Conservation (phyloP, 139 green algal species). For the Chlorella sorokiniana region DNA sequence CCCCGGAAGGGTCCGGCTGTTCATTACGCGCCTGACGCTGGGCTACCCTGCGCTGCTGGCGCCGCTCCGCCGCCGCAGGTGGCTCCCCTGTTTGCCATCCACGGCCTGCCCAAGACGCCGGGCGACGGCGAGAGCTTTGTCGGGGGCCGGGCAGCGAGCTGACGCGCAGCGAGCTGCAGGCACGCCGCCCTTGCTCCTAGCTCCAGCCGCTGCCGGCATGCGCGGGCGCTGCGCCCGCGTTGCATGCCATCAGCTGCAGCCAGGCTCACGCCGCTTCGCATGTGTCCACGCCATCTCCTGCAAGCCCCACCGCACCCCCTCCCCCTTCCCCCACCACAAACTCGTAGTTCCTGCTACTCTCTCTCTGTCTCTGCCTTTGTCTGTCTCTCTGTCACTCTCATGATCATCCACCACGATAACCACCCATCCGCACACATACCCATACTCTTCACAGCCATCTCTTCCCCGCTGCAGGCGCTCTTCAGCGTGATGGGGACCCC, state of each 20-base stretch:
- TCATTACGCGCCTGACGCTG: not conserved
- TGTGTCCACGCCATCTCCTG: too few species aligned
- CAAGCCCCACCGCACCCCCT: too few species aligned
- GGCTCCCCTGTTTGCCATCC: conserved; percentile 80
- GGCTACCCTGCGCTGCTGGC: not conserved
- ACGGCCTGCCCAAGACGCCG: conserved; percentile 68
- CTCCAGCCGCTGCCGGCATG: not conserved
- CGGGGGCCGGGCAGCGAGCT: conserved; percentile 37
- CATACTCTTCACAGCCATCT: not conserved
- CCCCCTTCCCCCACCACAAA: too few species aligned
- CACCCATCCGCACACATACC: not conserved
- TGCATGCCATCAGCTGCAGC: too few species aligned
- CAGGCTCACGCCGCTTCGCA: too few species aligned
- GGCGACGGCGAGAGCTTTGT: conserved; percentile 47
- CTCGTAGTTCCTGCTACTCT: too few species aligned
- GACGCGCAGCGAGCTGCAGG: conserved; percentile 72
- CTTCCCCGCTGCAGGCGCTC: conserved; percentile 51
- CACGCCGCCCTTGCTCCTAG: not conserved
- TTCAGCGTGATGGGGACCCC: conserved; percentile 92
- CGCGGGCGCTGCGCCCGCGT: not conserved
- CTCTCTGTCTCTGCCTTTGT: not conserved
- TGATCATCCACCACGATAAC: not conserved
- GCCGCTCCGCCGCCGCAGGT: conserved; percentile 49
- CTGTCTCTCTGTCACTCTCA: not conserved
- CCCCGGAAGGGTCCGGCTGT: too few species aligned